Conservation (phyloP, 2,329 filamentous ascomycete genomes). For the Microcera coccophila region DNA sequence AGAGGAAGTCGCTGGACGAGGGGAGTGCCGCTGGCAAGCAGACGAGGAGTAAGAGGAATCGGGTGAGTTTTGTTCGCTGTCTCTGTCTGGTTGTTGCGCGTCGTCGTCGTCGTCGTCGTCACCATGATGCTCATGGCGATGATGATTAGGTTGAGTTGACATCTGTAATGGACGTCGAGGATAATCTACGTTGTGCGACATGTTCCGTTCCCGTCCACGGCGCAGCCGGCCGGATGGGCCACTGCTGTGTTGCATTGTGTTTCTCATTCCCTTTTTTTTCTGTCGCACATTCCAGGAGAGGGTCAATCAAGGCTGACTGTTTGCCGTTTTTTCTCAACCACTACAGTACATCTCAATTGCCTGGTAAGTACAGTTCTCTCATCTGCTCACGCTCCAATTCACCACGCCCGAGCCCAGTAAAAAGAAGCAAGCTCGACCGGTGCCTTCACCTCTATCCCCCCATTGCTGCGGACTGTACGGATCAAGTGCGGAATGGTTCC, state of each 20-base stretch:
- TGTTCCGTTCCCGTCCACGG: background rate
- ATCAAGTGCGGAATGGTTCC: background rate
- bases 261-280: background rate
- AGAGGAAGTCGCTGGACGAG: conserved; percentile 42
- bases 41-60: conserved; percentile 58
- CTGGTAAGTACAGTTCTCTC: conserved; percentile 43
- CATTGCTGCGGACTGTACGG: background rate
- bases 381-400: too few relatives aligned
- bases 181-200: background rate
- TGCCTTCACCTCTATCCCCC: background rate
- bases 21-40: conserved; percentile 40
- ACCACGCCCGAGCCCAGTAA: too few relatives aligned
- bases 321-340: conserved; percentile 1
- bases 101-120: too few relatives aligned
- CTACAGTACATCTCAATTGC: conserved; percentile 58
- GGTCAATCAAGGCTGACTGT: conserved; percentile 16
- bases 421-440: conserved; percentile 2
- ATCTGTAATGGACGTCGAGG: too few relatives aligned
- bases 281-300: background rate
- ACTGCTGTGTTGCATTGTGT: background rate
- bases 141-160: background rate
- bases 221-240: background rate
- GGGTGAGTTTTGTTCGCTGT: conserved; percentile 38
- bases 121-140: background rate
- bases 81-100: background rate